phyloP scores from a whole-genome alignment of 306 rosid species.

The Trifolium repens region DNA sequence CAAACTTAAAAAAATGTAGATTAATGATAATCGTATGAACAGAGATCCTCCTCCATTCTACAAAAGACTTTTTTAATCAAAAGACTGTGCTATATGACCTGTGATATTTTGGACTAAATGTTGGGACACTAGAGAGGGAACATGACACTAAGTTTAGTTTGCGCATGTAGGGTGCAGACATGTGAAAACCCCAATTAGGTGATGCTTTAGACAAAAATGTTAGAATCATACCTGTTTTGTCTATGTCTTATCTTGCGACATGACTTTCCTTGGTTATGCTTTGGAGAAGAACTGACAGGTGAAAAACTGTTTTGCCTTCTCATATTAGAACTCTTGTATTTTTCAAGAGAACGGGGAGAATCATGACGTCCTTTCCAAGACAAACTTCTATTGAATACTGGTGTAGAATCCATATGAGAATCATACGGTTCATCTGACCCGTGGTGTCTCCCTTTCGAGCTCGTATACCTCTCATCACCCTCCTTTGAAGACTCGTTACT shows the following conservation, averaged over 20 bases:
- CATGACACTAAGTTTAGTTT: background rate
- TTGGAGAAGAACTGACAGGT: conserved; percentile 70
- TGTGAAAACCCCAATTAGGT: background rate
- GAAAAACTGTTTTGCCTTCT: conserved; percentile 62
- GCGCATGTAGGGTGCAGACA: background rate
- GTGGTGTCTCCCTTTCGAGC: conserved; percentile 52
- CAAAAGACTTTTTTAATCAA: background rate
- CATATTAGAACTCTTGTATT: conserved; percentile 51
- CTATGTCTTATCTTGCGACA: conserved; percentile 79
- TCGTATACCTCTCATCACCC: conserved; percentile 42
- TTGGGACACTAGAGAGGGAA: background rate
- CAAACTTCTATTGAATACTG: conserved; percentile 64
- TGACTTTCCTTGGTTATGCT: conserved; percentile 73
- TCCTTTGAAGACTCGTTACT: conserved; percentile 50
- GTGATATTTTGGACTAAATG: background rate
- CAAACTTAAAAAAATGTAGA: background rate
- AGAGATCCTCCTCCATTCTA: background rate
- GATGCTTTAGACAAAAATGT: too few relatives aligned
- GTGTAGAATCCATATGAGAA: conserved; percentile 70
- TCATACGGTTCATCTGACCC: conserved; percentile 62
- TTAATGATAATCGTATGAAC: background rate
- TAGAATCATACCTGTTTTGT: conserved; percentile 63
- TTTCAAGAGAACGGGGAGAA: conserved; percentile 62
- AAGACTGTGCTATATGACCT: background rate
- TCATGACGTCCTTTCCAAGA: conserved; percentile 88